These are phyloP conservation scores for Penicillium corylophilum DNA, from an alignment of 2,329 filamentous ascomycete species.

Conservation along the genomic window DNA sequence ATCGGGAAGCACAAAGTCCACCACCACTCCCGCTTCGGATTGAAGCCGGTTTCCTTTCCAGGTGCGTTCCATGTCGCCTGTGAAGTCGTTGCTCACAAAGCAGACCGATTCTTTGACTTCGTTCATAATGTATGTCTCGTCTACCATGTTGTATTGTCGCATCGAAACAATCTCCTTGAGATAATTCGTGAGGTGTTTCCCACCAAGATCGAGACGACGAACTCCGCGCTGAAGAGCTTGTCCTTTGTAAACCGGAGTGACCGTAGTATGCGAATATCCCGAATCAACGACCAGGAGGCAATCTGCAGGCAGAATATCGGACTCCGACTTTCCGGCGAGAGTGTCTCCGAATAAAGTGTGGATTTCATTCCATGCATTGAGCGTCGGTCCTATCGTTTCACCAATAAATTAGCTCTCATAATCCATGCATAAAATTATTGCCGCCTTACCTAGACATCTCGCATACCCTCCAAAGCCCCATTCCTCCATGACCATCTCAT, in stretches of 20 bases:
- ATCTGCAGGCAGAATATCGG: slow-evolving; percentile 61
- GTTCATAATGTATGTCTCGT: slow-evolving; percentile 90
- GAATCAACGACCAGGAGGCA: slow-evolving; percentile 86
- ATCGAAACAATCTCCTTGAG: slow-evolving; percentile 85
- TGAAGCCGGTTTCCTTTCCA: slow-evolving; percentile 71
- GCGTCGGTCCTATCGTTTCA: slow-evolving; percentile 57
- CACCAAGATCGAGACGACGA: slow-evolving; percentile 83
- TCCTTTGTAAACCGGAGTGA: slow-evolving; percentile 81
- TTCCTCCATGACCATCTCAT: slow-evolving; percentile 97
- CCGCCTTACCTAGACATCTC: slow-evolving; percentile 63
- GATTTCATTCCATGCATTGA: slow-evolving; percentile 81
- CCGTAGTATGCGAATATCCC: slow-evolving; percentile 88
- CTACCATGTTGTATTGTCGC: slow-evolving; percentile 92
- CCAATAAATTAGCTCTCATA: background rate
- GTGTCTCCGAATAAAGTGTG: slow-evolving; percentile 66
- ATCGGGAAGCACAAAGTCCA: slow-evolving; percentile 92
- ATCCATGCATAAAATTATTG: background rate
- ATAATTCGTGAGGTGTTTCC: slow-evolving; percentile 90
- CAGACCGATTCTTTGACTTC: slow-evolving; percentile 92
- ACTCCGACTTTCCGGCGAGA: slow-evolving; percentile 41
- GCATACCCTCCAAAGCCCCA: slow-evolving; percentile 89
- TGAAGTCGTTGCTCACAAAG: slow-evolving; percentile 78
- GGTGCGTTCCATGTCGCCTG: slow-evolving; percentile 71
- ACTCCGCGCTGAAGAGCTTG: slow-evolving; percentile 77
- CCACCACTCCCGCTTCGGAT: slow-evolving; percentile 57